Conservation (phyloP, 257 asterid species). For the Nicotiana tabacum region DNA sequence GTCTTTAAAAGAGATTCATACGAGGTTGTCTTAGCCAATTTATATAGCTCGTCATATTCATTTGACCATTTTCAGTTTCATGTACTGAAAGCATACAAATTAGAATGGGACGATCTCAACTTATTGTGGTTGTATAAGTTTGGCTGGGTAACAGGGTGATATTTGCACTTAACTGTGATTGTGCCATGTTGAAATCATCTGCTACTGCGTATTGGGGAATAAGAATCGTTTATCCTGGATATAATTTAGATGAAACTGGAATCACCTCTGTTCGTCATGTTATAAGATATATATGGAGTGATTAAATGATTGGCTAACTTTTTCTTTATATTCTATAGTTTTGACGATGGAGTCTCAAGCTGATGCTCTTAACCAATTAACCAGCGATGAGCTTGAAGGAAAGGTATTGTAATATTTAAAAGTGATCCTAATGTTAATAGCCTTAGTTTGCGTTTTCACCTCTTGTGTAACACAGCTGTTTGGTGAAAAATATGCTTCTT, state of each 20-base stretch:
- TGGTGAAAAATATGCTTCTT: background rate
- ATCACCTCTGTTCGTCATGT: background rate
- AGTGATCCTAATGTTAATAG: background rate
- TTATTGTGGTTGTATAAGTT: background rate
- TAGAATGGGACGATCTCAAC: background rate
- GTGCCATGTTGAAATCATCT: background rate
- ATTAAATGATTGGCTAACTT: constrained; percentile 10
- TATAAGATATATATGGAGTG: background rate
- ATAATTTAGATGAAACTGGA: background rate
- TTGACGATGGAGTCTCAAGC: constrained; percentile 94
- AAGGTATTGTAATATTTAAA: constrained; percentile 39
- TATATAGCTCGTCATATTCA: background rate
- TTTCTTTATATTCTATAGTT: constrained; percentile 38
- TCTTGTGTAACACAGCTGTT: background rate
- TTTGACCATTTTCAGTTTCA: background rate
- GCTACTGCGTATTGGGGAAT: background rate
- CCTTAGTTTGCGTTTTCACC: background rate
- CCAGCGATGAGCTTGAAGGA: constrained; percentile 90
- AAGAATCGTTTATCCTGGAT: background rate
- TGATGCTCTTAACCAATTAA: constrained; percentile 75
- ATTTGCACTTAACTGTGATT: background rate
- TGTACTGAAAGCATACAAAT: background rate
- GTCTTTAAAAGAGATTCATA: no score
- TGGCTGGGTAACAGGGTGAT: background rate
- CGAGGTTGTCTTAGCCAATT: background rate